These are phyloP conservation scores for Oxyria digyna DNA, from an alignment of 148 eudicot species.

Conservation along the genomic window DNA sequence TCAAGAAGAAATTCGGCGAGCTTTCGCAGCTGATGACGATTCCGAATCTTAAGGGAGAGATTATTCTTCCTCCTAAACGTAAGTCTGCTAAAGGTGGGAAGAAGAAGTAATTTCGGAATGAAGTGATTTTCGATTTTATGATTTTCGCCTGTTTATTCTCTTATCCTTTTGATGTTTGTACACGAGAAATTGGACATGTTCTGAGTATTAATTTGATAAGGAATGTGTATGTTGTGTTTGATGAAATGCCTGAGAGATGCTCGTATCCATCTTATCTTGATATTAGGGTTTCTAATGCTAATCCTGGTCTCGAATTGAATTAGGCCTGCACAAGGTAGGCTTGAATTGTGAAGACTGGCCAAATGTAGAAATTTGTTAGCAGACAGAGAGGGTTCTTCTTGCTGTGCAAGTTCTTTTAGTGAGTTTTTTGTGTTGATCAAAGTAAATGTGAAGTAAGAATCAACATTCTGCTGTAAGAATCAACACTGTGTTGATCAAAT, in stretches of 20 bases:
- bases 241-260: neutral
- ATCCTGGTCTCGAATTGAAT: too few species aligned
- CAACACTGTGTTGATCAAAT: too few species aligned
- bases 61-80: slow-evolving; percentile 57
- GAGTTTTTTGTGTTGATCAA: neutral
- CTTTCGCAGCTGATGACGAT: slow-evolving; percentile 44
- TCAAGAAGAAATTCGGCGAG: slow-evolving; percentile 56
- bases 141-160: neutral
- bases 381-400: too few species aligned
- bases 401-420: neutral
- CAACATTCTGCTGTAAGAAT: too few species aligned
- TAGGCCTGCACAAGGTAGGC: too few species aligned
- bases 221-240: neutral
- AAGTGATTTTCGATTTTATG: neutral
- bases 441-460: neutral
- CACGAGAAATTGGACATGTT: neutral
- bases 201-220: neutral
- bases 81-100: slow-evolving; percentile 23
- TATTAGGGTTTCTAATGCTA: neutral
- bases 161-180: slow-evolving; percentile 3
- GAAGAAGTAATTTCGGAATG: slow-evolving; percentile 18
- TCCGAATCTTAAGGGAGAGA: slow-evolving; percentile 81
- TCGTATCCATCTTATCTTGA: neutral
- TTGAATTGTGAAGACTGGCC: too few species aligned
- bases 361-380: too few species aligned